phyloP scores from a whole-genome alignment of 139 green algal species.

The Tetraselmis chui region DNA sequence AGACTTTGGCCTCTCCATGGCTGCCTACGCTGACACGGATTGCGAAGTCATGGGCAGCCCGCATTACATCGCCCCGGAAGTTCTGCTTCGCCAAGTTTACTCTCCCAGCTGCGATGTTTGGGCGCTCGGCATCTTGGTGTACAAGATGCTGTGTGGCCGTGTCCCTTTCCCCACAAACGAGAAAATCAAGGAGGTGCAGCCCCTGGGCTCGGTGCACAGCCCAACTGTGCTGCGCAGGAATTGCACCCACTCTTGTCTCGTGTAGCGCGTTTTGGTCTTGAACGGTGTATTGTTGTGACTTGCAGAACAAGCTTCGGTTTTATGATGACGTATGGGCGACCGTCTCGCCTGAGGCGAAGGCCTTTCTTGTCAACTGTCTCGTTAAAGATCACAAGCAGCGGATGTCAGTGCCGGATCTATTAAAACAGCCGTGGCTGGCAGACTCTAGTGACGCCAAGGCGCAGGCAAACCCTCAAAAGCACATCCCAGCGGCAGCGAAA shows the following conservation, averaged over 20 bases:
- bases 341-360: neutral
- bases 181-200: constrained; percentile 4
- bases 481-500: too few relatives aligned
- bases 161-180: neutral
- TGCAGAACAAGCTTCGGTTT: neutral
- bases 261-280: neutral
- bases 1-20: constrained; percentile 2
- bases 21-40: neutral
- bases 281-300: too few relatives aligned
- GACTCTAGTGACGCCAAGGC: too few relatives aligned
- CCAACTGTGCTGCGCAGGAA: too few relatives aligned
- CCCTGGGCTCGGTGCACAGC: too few relatives aligned
- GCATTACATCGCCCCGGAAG: constrained; percentile 8
- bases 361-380: neutral
- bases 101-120: constrained; percentile 4
- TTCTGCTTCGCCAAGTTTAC: neutral
- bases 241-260: neutral
- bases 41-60: constrained; percentile 3
- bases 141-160: constrained; percentile 11
- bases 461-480: too few relatives aligned
- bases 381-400: neutral
- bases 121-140: constrained; percentile 2
- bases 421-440: neutral
- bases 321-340: neutral
- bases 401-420: neutral